A percentile compares a stretch with the other conserved stretches of the same genome.
Conservation (phyloP, 2,329 filamentous ascomycete species). For the Hortaea sp. region DNA sequence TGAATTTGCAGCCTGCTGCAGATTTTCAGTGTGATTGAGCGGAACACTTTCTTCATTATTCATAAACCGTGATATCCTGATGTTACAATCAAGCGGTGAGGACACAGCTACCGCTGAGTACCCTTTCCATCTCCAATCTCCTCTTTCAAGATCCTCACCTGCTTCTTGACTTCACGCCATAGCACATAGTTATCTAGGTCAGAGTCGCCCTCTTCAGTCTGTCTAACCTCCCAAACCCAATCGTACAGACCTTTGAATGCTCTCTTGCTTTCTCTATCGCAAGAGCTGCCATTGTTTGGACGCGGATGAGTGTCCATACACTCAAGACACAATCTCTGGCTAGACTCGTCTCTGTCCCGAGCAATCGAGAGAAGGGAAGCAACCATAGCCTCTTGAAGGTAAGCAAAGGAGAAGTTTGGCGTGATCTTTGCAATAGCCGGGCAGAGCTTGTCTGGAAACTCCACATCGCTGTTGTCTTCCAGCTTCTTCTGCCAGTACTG, state of each 20-base stretch:
- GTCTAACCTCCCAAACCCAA: slow-evolving; percentile 17
- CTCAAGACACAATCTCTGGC: slow-evolving; percentile 17
- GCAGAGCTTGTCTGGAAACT: slow-evolving; percentile 51
- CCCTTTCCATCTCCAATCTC: slow-evolving; percentile 38
- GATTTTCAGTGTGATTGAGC: too few relatives aligned
- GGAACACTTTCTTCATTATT: too few relatives aligned
- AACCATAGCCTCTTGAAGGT: slow-evolving; percentile 61
- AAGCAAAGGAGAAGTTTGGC: slow-evolving; percentile 57
- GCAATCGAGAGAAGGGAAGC: slow-evolving; percentile 53
- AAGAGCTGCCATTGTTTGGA: slow-evolving; percentile 10
- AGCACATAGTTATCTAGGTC: slow-evolving; percentile 44
- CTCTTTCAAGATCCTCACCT: slow-evolving; percentile 50
- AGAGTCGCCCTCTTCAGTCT: slow-evolving; percentile 28
- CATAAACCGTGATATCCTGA: too few relatives aligned
- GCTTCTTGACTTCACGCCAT: slow-evolving; percentile 54
- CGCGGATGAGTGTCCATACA: slow-evolving; percentile 16
- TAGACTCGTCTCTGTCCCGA: slow-evolving; percentile 31
- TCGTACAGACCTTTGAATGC: slow-evolving; percentile 20
- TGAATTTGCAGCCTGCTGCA: too few relatives aligned
- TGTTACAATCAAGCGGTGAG: too few relatives aligned
- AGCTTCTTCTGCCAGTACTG: slow-evolving; percentile 51
- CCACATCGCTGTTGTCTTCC: slow-evolving; percentile 45
- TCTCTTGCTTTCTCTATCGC: slow-evolving; percentile 13
- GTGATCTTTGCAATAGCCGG: slow-evolving; percentile 52
- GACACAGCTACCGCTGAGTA: not conserved